Evolutionary conservation across 2,329 filamentous ascomycete species (phyloP).

Genomic region (Cercospora sp.): DNA sequence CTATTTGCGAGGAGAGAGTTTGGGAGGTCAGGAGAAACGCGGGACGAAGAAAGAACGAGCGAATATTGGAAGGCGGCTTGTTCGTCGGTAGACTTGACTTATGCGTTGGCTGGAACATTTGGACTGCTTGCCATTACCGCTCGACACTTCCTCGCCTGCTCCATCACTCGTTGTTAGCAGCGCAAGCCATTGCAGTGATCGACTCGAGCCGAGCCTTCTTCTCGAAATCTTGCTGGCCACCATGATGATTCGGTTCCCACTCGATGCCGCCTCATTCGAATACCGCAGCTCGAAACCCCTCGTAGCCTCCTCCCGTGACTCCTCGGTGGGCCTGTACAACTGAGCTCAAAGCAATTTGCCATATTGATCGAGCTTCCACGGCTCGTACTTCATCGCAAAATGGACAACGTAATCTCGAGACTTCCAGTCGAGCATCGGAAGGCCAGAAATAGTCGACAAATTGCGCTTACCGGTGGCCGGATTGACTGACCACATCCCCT

Average conservation of each 20-base stretch:
- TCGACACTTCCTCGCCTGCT: neutral
- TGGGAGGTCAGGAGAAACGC: neutral
- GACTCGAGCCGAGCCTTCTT: neutral
- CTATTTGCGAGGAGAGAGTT: neutral
- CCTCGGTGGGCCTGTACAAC: neutral
- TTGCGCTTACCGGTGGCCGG: constrained; percentile 1
- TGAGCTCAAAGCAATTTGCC: neutral
- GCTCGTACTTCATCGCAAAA: neutral
- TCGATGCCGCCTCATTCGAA: neutral
- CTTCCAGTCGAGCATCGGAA: constrained; percentile 3
- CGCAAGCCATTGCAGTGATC: neutral
- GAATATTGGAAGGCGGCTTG: constrained; percentile 9
- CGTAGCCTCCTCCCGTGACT: neutral
- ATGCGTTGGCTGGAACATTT: neutral
- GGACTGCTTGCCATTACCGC: neutral
- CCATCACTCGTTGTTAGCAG: neutral
- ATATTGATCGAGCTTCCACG: neutral
- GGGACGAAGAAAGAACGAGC: constrained; percentile 6
- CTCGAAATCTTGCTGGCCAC: neutral
- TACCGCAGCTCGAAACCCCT: neutral
- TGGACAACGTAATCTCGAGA: neutral
- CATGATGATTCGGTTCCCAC: neutral
- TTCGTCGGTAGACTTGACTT: neutral
- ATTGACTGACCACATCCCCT: constrained; percentile 4
- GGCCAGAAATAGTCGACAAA: neutral